Percentiles rank a stretch among this genome's conserved stretches.
Evolutionary conservation across 2,329 filamentous ascomycete species (phyloP).

Genomic region (Ceratocystis alfenasii): DNA sequence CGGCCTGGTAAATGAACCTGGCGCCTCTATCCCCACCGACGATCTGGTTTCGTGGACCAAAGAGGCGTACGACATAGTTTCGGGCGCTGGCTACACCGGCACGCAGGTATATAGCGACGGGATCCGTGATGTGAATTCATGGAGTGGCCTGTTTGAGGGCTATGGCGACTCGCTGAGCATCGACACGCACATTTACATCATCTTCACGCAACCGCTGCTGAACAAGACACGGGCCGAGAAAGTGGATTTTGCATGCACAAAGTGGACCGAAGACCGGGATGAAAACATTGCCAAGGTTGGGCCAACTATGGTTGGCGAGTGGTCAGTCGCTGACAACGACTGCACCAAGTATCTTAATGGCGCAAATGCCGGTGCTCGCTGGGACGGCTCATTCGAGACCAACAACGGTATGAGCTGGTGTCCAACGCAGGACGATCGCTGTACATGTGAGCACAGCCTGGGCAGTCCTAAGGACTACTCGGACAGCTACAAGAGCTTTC

Average conservation of each 20-base stretch:
- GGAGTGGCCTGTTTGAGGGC: constrained; percentile 53
- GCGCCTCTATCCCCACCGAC: constrained; percentile 44
- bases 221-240: constrained; percentile 53
- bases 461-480: constrained; percentile 25
- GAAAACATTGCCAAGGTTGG: constrained; percentile 42
- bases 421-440: constrained; percentile 40
- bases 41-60: constrained; percentile 48
- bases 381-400: constrained; percentile 56
- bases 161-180: constrained; percentile 49
- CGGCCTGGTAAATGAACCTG: constrained; percentile 55
- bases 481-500: constrained; percentile 52
- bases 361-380: constrained; percentile 55
- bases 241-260: constrained; percentile 55
- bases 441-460: constrained; percentile 49
- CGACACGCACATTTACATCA: constrained; percentile 71
- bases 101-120: constrained; percentile 59
- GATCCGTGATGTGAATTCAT: constrained; percentile 59
- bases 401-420: constrained; percentile 46
- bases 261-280: constrained; percentile 50
- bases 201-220: constrained; percentile 61
- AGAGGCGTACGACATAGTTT: constrained; percentile 42
- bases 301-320: constrained; percentile 64
- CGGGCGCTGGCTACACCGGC: constrained; percentile 48
- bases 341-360: constrained; percentile 52
- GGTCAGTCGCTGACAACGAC: constrained; percentile 63